phyloP scores from a whole-genome alignment of 2,329 filamentous ascomycete genomes.

The Diplocarpon rosae region DNA sequence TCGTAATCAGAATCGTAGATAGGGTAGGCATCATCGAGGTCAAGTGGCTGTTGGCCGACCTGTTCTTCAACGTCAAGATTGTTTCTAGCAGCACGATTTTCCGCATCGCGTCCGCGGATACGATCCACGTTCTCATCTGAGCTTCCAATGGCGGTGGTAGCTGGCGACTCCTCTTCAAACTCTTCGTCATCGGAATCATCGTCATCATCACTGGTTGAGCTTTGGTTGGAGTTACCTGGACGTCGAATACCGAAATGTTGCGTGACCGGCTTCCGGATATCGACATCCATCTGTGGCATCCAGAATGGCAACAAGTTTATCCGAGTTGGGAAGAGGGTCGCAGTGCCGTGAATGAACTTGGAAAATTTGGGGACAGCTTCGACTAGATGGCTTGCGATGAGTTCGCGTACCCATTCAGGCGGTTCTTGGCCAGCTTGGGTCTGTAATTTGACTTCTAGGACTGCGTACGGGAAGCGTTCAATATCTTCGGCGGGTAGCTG shows the following conservation, averaged over 20 bases:
- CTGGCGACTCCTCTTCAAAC: slow-evolving; percentile 20
- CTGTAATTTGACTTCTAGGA: slow-evolving; percentile 94
- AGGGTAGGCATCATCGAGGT: slow-evolving; percentile 58
- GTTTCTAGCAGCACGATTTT: slow-evolving; percentile 28
- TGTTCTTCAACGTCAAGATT: slow-evolving; percentile 73
- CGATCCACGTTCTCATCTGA: slow-evolving; percentile 17
- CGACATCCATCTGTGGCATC: slow-evolving; percentile 97
- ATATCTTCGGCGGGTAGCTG: slow-evolving; percentile 79
- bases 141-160: slow-evolving; percentile 8
- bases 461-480: slow-evolving; percentile 87
- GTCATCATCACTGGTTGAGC: slow-evolving; percentile 66
- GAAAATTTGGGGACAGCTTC: slow-evolving; percentile 99
- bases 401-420: slow-evolving; percentile 89
- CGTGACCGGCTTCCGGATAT: slow-evolving; percentile 85
- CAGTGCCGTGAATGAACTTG: slow-evolving; percentile 95
- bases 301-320: slow-evolving; percentile 92
- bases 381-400: slow-evolving; percentile 87
- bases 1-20: slow-evolving; percentile 82
- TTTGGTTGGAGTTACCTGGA: slow-evolving; percentile 60
- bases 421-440: slow-evolving; percentile 92
- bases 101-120: slow-evolving; percentile 16
- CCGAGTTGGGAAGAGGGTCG: slow-evolving; percentile 71
- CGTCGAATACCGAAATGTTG: slow-evolving; percentile 87
- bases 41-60: slow-evolving; percentile 45
- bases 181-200: slow-evolving; percentile 53